phyloP scores from a whole-genome alignment of 202 grass and related monocot genomes.

The Musa balbisiana region DNA sequence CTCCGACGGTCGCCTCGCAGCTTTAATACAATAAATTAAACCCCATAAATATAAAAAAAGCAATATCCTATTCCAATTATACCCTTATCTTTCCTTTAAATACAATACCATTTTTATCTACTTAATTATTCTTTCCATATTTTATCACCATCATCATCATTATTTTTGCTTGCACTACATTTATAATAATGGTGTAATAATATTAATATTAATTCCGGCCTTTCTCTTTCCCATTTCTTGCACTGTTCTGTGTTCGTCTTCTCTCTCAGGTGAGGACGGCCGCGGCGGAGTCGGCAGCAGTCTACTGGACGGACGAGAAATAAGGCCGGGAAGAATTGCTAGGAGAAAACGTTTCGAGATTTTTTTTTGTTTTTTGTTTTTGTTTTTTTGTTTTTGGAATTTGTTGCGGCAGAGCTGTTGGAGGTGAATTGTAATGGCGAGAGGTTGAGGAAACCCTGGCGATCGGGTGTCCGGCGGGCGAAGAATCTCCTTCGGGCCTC shows the following conservation, averaged over 20 bases:
- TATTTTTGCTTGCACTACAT: conserved; percentile 1
- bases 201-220: too few relatives aligned
- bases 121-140: conserved; percentile 34
- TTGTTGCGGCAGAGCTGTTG: neutral
- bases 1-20: conserved; percentile 9
- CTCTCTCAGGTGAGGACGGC: too few relatives aligned
- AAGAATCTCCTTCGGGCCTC: neutral
- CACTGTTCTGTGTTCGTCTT: neutral
- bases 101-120: neutral
- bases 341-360: neutral
- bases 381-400: neutral
- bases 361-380: neutral
- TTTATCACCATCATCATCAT: neutral
- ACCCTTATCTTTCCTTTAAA: too few relatives aligned
- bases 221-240: conserved; percentile 16
- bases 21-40: conserved; percentile 10
- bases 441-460: conserved; percentile 31
- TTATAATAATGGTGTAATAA: neutral
- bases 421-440: conserved; percentile 47
- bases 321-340: neutral
- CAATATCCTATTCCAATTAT: too few relatives aligned
- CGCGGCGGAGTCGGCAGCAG: conserved; percentile 9
- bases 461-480: neutral
- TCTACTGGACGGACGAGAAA: conserved; percentile 3
- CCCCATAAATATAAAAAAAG: conserved; percentile 8